Base-by-base conservation (phyloP, 768 basidiomycete species). In the Phanerochaete sordida region DNA sequence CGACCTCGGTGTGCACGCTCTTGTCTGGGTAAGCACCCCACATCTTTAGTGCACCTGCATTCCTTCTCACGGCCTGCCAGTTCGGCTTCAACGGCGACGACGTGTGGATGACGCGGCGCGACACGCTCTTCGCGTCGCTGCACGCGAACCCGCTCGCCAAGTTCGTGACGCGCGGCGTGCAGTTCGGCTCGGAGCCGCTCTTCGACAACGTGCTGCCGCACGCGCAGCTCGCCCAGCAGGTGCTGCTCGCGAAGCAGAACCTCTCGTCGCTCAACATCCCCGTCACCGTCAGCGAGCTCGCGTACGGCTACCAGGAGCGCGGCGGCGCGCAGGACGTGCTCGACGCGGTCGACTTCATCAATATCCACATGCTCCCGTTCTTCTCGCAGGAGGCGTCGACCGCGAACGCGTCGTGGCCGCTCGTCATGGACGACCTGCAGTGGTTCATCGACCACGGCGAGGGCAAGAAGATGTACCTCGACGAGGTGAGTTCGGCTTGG, bases 381-480 rank as follows among this genome's bases (percentile, higher is more conserved):
- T 90, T 89, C 69, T 79, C 81, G 0, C 65, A 75, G 39, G 39
- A 76, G 28, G 86, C 85, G 35, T 84, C 85, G 1, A 84, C 75
- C 26, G 82, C 83, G 3, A 78, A 77, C 46, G 68, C 77, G 21
- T 80, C 88, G 1, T 90, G 88, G 87, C 82, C 86, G 1, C 73
- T 85, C 28, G 83, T 90, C 0, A 51, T 75, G 59, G 69, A 65
- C 1, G 87, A 91, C 67, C 68, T 89, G 57, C 70, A 87, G 60
- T 91, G 84, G 83, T 91, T 91, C 66, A 77, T 86, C 39, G 67
- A 75, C n/a, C 78, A 86, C 56, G 84, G 82, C 3, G 67, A 80
- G 30, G 83, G 82, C 12, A 90, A 90, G 77, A 91, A 91, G 73
- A 87, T 90, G 68, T 87, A 87, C 66, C 76, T 90, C 37, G 85